Base-by-base conservation (phyloP, 352 stramenopile species). In the Phytophthora parvispora region DNA sequence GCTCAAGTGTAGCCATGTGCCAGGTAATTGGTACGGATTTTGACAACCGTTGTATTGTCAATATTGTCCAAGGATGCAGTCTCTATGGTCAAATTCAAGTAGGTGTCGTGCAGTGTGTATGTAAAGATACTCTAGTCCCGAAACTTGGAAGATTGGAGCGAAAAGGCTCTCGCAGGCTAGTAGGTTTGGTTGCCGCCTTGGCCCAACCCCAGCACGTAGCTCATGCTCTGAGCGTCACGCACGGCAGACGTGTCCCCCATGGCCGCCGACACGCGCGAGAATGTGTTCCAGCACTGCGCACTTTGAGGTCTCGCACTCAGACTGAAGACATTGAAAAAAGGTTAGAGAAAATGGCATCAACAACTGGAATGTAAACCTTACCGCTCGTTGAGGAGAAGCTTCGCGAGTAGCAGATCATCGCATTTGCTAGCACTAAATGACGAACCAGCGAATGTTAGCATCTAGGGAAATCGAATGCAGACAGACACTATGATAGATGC, bases 221-320 rank as follows among this genome's bases (percentile, higher is more conserved):
- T 95, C 87, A 97, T 97, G 65, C 80, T 88, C 72, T 95, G 85
- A n/a, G 89, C 89, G 36, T 95, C 87, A 29, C 87, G 85, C 50
- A 95, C 81, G n/a, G 80, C 88, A 20, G 83, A 89, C 24, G 80
- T 60, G 50, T 97, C 89, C 34, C 88, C 84, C 50, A 89, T 80
- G 10, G 81, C 85, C 61, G 81, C 86, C 9, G 81, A 91, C 28
- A 97, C 75, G 38, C 81, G 82, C 31, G 84, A 94, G 67, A 87
- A 95, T 9, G 80, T 80, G 58, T 84, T 89, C 89, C 89, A 97
- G 34, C 84, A 85, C 64, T 97, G 89, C 3, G 89, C 89, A 49
- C 84, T 95, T 42, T 97, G 89, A 20, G 89, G 83, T 25, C 84
- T 83, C 20, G 83, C 61, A 62, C 83, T 93, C 56, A 97, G 57